Conservation (phyloP, 805 yeast genomes). For the Cyberlindnera americana region DNA sequence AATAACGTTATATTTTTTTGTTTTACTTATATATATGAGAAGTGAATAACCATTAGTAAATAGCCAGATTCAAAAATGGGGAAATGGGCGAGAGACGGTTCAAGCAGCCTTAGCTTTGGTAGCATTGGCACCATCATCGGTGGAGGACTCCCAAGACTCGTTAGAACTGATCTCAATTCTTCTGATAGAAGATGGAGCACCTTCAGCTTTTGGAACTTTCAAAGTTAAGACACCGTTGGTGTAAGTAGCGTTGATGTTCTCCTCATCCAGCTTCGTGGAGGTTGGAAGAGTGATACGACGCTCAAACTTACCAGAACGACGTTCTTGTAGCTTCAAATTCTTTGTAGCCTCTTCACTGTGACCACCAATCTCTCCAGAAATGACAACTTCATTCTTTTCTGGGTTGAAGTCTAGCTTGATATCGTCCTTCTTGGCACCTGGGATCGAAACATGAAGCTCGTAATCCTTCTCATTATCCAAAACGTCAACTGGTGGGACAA, state of each 20-base stretch:
- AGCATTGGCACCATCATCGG: not conserved
- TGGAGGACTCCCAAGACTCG: conserved; percentile 21
- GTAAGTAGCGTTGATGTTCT: conserved; percentile 42
- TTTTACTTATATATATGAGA: no score
- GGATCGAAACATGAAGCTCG: conserved; percentile 41
- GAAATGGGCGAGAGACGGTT: no score
- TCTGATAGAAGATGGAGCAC: conserved; percentile 23
- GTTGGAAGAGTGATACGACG: conserved; percentile 40
- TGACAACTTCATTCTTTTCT: conserved; percentile 38
- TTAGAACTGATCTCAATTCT: conserved; percentile 30
- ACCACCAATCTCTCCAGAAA: conserved; percentile 42
- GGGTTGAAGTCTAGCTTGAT: conserved; percentile 45
- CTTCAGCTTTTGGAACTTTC: conserved; percentile 37
- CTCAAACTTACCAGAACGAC: conserved; percentile 38
- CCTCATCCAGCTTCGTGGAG: conserved; percentile 37
- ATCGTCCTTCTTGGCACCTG: conserved; percentile 45
- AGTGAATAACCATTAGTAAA: no score
- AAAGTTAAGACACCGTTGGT: conserved; percentile 43
- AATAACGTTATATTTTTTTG: no score
- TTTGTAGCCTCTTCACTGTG: conserved; percentile 24
- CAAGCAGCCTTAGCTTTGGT: conserved; percentile 3
- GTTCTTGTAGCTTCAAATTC: conserved; percentile 32
- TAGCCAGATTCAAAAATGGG: no score
- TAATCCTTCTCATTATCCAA: conserved; percentile 41
- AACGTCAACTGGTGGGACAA: conserved; percentile 44